phyloP scores from a whole-genome alignment of 345 rosid species.

The Turritis glabra region DNA sequence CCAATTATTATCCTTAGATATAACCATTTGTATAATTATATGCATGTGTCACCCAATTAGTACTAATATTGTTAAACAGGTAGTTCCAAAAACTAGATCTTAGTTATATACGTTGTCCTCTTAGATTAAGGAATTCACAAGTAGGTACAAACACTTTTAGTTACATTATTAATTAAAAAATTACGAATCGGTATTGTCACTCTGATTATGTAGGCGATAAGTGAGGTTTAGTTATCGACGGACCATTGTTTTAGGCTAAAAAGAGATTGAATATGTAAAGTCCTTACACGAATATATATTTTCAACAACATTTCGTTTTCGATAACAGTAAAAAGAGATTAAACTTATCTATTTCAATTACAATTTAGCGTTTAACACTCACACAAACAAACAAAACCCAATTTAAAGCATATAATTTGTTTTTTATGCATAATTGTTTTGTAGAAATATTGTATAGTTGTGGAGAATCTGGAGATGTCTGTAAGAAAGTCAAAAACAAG shows the following conservation, averaged over 20 bases:
- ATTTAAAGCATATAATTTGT: neutral
- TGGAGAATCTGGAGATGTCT: neutral
- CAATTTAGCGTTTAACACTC: neutral
- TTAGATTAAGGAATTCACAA: neutral
- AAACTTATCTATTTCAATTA: neutral
- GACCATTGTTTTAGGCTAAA: neutral
- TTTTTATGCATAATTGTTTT: neutral
- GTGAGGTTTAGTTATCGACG: neutral
- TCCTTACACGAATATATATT: neutral
- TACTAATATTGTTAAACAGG: neutral
- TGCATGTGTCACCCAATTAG: neutral
- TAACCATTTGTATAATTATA: neutral
- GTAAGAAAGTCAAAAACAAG: constrained; percentile 11
- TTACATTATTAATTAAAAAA: neutral
- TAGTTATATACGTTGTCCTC: neutral
- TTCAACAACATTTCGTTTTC: too few relatives aligned
- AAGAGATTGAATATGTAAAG: neutral
- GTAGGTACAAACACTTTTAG: constrained; percentile 1
- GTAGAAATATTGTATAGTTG: neutral
- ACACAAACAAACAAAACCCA: neutral
- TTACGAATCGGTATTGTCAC: neutral
- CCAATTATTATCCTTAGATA: neutral
- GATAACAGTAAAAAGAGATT: neutral
- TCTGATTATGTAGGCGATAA: neutral
- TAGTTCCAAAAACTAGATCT: neutral